Percentiles rank a stretch among this genome's conserved stretches.
phyloP scores from a whole-genome alignment of 2,329 filamentous ascomycete genomes.

The Dactylellina cionopaga region DNA sequence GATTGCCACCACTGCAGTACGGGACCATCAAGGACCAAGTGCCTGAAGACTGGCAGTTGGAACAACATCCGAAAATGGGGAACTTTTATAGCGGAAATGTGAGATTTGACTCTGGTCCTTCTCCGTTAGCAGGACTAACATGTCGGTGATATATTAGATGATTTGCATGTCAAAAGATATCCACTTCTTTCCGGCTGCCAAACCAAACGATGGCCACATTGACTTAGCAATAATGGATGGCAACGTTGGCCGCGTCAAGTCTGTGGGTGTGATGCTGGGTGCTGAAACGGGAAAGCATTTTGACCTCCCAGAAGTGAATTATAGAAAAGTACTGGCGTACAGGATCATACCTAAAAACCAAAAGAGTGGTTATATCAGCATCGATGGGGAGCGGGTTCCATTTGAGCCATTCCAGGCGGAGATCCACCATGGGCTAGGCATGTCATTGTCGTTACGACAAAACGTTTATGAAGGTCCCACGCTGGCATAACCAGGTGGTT shows the following conservation, averaged over 20 bases:
- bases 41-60: conserved; percentile 78
- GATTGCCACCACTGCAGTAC: conserved; percentile 78
- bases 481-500: conserved; percentile 7
- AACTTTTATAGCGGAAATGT: conserved; percentile 95
- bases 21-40: conserved; percentile 82
- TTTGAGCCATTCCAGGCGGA: conserved; percentile 93
- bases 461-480: conserved; percentile 71
- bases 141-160: conserved; percentile 66
- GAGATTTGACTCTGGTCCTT: conserved; percentile 59
- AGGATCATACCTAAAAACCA: conserved; percentile 79
- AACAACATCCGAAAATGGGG: conserved; percentile 79
- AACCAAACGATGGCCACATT: conserved; percentile 84
- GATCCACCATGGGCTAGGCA: conserved; percentile 82
- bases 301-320: conserved; percentile 76
- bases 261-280: conserved; percentile 75
- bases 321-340: conserved; percentile 88
- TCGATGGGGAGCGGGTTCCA: conserved; percentile 87
- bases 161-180: conserved; percentile 86
- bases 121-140: neutral
- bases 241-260: conserved; percentile 73
- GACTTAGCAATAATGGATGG: conserved; percentile 85
- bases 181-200: conserved; percentile 85
- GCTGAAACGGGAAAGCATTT: conserved; percentile 81
- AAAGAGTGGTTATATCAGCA: conserved; percentile 84
- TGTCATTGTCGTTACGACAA: conserved; percentile 80